Conservation (phyloP, 768 basidiomycete species). For the Stropharia rugosoannulata region DNA sequence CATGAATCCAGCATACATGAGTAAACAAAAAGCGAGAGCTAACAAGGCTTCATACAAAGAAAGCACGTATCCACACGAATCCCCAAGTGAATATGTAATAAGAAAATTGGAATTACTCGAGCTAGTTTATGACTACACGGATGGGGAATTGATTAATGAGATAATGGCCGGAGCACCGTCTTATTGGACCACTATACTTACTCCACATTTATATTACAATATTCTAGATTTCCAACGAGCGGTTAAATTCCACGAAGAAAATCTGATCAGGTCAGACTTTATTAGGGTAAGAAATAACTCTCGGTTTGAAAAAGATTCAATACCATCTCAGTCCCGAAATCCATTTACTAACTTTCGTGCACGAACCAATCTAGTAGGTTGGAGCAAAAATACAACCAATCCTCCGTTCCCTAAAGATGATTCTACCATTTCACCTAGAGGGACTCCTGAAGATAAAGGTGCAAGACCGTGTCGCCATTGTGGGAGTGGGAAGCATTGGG, state of each 20-base stretch:
- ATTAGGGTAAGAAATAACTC: neutral
- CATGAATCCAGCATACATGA: neutral
- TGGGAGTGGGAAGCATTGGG: constrained; percentile 31
- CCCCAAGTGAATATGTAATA: neutral
- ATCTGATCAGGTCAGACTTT: neutral
- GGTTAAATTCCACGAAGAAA: constrained; percentile 16
- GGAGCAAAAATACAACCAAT: neutral
- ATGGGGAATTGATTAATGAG: constrained; percentile 21
- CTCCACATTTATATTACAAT: constrained; percentile 20
- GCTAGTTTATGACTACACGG: neutral
- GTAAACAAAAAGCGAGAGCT: neutral
- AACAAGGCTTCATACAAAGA: neutral
- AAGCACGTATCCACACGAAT: neutral
- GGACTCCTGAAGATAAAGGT: constrained; percentile 16
- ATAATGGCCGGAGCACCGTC: constrained; percentile 33
- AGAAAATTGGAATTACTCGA: neutral
- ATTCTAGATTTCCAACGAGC: constrained; percentile 20
- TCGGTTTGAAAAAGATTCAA: too few relatives aligned
- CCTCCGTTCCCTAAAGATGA: constrained; percentile 25
- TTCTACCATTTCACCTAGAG: constrained; percentile 5
- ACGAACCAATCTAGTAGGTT: constrained; percentile 1
- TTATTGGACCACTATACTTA: constrained; percentile 26
- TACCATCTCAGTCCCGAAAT: too few relatives aligned
- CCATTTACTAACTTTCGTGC: neutral
- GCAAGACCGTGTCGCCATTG: constrained; percentile 31